Evolutionary conservation across 345 rosid genomes (phyloP).

Genomic region (Pelargonium nanum): DNA sequence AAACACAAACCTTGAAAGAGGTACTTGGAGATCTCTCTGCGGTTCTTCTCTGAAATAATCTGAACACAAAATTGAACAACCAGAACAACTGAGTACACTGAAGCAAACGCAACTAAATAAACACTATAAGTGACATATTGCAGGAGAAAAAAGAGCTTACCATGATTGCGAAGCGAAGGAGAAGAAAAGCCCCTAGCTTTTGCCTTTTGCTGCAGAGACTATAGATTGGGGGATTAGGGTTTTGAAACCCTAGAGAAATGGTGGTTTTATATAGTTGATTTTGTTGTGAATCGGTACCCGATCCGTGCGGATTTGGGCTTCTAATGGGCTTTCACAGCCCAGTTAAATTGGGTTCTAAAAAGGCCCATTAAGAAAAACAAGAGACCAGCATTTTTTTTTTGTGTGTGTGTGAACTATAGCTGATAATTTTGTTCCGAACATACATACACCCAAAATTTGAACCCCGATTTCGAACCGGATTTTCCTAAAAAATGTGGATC

Average conservation of each 20-base stretch:
- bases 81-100: background rate
- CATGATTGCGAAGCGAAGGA: background rate
- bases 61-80: slow-evolving; percentile 10
- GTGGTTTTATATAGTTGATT: background rate
- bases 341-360: background rate
- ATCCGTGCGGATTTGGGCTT: background rate
- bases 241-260: background rate
- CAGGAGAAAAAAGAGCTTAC: background rate
- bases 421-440: too few species aligned
- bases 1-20: slow-evolving; percentile 63
- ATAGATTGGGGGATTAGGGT: background rate
- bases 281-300: background rate
- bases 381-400: too few species aligned
- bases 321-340: background rate
- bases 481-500: too few species aligned
- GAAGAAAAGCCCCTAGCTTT: background rate
- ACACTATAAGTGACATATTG: background rate
- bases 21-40: slow-evolving; percentile 84
- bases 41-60: slow-evolving; percentile 83
- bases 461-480: too few species aligned
- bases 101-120: background rate
- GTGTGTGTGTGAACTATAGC: too few species aligned
- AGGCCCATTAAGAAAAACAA: too few species aligned
- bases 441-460: too few species aligned
- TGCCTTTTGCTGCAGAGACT: background rate